Evolutionary conservation across 2,329 filamentous ascomycete species (phyloP), one percentile per base, ranked within the genome.

Genomic region (Trichophyton mentagrophytes): DNA sequence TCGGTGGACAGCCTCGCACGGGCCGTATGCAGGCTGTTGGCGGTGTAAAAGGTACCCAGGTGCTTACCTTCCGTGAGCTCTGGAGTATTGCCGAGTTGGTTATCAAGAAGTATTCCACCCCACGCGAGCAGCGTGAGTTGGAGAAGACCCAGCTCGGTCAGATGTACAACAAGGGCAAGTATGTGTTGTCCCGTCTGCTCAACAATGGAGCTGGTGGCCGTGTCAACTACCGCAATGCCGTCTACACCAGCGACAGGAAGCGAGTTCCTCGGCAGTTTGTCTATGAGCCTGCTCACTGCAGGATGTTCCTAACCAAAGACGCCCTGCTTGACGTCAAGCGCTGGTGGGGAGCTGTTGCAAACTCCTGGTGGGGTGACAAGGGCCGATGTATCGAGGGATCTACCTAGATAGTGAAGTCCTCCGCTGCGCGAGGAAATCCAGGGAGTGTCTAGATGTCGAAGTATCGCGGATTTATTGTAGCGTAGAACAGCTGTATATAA

Each of bases 1-100:
- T 85, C 27, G 85, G 85, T 7, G 85, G 86, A 1, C 79, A 82
- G 1, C 80, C 85, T 0, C 71, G 73, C 8, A 66, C 74, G 0
- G 74, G 72, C 2, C 78, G 79, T 0, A 87, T 85, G 74, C 83
- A 86, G 73, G 79, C 77, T 3, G 76, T 86, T 17, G 84, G 85
- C 15, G 85, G 85, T 17, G 79, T 83, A 55, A 84, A 85, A 66
- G 85, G 85, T 30, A 55, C 61, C 2, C 60, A 65, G 61, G 68
- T 76, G 2, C 61, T 72, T 4, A 61, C 61, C 0, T 70, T 72
- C 56, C 62, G 64, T 3, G 61, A 66, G 3, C 69, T 74, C 57
- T 70, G 17, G 53, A 53, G 9, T 4, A 17, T 20, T 11, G n/a
- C 44, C 15, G 33, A n/a, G 38, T 25, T 27, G 49, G 49, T 30